Evolutionary conservation across 2,329 filamentous ascomycete genomes (phyloP).

Genomic region (Coniochaeta hoffmannii): DNA sequence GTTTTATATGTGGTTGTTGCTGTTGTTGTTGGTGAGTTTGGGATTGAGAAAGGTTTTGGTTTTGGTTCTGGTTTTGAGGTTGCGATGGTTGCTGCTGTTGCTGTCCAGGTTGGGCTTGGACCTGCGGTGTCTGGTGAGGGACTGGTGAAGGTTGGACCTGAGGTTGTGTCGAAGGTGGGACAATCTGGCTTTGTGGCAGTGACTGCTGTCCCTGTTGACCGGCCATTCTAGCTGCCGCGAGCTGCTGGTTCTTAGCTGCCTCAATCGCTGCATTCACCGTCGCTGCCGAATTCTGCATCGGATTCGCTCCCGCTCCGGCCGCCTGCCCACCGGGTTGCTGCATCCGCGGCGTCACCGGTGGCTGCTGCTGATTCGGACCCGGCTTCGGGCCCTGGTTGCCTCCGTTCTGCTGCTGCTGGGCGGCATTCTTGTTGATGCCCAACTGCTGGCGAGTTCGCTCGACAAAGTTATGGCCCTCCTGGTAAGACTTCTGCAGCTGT

Average conservation of each 20-base stretch:
- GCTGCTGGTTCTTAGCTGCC: slow-evolving; percentile 36
- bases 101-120: slow-evolving; percentile 7
- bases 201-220: slow-evolving; percentile 14
- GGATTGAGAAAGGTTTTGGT: too few species aligned
- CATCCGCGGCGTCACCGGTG: slow-evolving; percentile 9
- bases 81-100: slow-evolving; percentile 16
- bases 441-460: slow-evolving; percentile 39
- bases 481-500: slow-evolving; percentile 34
- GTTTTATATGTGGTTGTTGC: slow-evolving; percentile 25
- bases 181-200: slow-evolving; percentile 8
- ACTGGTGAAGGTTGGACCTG: slow-evolving; percentile 12
- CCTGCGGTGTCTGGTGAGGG: slow-evolving; percentile 8
- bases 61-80: slow-evolving; percentile 3
- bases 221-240: slow-evolving; percentile 18
- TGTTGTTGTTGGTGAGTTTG: slow-evolving; percentile 10
- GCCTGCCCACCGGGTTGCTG: neutral
- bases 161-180: neutral
- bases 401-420: slow-evolving; percentile 16
- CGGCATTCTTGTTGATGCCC: slow-evolving; percentile 19
- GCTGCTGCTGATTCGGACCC: slow-evolving; percentile 7
- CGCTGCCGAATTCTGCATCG: slow-evolving; percentile 25
- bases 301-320: slow-evolving; percentile 12
- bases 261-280: slow-evolving; percentile 37
- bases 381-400: slow-evolving; percentile 6
- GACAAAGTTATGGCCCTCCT: slow-evolving; percentile 40